These are phyloP conservation scores for Ailanthus altissimus DNA, from an alignment of 345 rosid species.

Conservation along the genomic window DNA sequence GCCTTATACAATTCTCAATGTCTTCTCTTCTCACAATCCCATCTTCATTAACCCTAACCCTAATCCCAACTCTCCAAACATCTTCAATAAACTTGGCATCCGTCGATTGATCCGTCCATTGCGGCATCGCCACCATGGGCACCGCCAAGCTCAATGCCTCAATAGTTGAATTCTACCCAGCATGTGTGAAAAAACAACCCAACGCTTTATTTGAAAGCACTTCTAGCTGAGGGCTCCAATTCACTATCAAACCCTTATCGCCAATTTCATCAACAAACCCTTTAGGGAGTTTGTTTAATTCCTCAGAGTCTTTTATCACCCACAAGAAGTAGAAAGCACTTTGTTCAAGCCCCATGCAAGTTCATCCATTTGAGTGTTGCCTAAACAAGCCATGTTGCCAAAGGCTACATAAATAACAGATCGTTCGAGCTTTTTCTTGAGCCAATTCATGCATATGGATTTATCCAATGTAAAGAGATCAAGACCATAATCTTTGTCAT, in stretches of 20 bases:
- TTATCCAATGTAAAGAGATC: constrained; percentile 42
- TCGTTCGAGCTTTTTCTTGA: constrained; percentile 39
- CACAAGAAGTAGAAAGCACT: constrained; percentile 47
- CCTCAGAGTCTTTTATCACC: constrained; percentile 53
- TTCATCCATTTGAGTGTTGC: constrained; percentile 52
- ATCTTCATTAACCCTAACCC: constrained; percentile 26
- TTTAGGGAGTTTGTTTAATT: constrained; percentile 30
- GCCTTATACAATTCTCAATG: constrained; percentile 10
- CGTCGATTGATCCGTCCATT: constrained; percentile 31
- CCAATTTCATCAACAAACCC: not conserved
- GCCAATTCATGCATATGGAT: constrained; percentile 42
- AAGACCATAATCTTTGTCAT: constrained; percentile 51
- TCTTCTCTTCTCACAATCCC: constrained; percentile 28
- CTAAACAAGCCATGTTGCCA: constrained; percentile 56
- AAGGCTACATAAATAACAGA: constrained; percentile 67
- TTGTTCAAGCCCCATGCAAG: constrained; percentile 41
- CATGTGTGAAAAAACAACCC: constrained; percentile 28
- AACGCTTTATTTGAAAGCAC: constrained; percentile 14
- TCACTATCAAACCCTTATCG: constrained; percentile 10
- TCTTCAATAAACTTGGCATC: constrained; percentile 31
- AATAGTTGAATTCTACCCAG: constrained; percentile 35
- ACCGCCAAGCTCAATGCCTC: constrained; percentile 35
- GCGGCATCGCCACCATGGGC: constrained; percentile 31
- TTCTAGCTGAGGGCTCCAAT: constrained; percentile 9
- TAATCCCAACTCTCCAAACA: constrained; percentile 32